phyloP scores from a whole-genome alignment of 169 alveolate genomes.

The Plasmodium chabaudi region DNA sequence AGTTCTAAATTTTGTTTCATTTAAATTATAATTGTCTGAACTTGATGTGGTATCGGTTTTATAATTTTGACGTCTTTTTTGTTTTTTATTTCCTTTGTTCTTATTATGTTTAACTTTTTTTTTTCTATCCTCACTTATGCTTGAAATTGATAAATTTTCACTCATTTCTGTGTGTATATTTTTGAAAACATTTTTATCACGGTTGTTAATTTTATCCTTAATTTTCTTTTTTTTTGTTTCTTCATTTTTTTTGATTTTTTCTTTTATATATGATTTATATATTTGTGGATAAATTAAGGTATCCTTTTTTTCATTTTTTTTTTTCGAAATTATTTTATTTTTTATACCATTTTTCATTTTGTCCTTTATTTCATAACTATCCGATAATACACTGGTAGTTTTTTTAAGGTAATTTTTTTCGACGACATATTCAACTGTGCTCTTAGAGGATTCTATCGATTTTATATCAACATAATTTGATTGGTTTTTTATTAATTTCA shows the following conservation, averaged over 20 bases:
- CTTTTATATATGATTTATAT: not conserved
- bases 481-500: conserved; percentile 4
- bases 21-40: not conserved
- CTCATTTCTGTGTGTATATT: too few relatives aligned
- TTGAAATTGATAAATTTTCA: too few relatives aligned
- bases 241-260: not conserved
- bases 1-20: not conserved
- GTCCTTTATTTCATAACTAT: not conserved
- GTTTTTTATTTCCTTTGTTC: too few relatives aligned
- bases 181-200: not conserved
- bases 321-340: not conserved
- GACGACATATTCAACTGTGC: conserved; percentile 36
- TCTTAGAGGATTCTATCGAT: conserved; percentile 18
- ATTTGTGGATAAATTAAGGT: conserved; percentile 2
- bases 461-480: conserved; percentile 50
- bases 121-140: too few relatives aligned
- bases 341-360: not conserved
- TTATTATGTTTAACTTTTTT: too few relatives aligned
- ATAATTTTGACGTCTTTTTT: too few relatives aligned
- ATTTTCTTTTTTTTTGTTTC: not conserved
- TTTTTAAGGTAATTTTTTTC: conserved; percentile 33
- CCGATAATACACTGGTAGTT: conserved; percentile 1
- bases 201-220: not conserved
- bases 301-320: conserved; percentile 18
- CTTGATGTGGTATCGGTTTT: not conserved